Evolutionary conservation across 306 rosid genomes (phyloP).

Genomic region (Neltuma alba): DNA sequence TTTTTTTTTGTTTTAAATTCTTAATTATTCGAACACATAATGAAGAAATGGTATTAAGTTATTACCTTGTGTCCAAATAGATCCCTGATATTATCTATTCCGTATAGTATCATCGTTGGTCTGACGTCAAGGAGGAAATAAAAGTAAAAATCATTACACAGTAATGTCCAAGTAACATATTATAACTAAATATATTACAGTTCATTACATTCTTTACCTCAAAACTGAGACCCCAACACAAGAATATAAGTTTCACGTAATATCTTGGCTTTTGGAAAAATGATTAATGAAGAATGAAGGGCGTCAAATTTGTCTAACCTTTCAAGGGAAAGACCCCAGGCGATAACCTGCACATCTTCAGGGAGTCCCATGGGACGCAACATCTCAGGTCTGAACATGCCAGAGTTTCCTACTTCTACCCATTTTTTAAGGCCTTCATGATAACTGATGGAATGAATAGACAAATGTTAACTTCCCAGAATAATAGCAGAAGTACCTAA

Average conservation of each 20-base stretch:
- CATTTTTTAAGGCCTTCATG: conserved; percentile 91
- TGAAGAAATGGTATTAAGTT: not conserved
- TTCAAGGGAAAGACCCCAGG: conserved; percentile 98
- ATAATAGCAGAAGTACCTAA: conserved; percentile 13
- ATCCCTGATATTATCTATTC: conserved; percentile 90
- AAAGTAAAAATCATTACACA: conserved; percentile 6
- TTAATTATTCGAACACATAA: not conserved
- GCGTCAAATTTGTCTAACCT: conserved; percentile 51
- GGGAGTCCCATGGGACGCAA: conserved; percentile 98
- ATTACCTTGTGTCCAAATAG: conserved; percentile 89
- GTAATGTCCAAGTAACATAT: conserved; percentile 1
- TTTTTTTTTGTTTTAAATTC: not conserved
- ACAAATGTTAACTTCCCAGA: conserved; percentile 8
- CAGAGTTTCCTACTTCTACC: conserved; percentile 96
- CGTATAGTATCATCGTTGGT: conserved; percentile 94
- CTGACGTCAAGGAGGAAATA: conserved; percentile 45
- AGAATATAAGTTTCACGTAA: not conserved
- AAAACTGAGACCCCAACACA: not conserved
- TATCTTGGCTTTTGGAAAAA: not conserved
- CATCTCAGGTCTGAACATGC: conserved; percentile 99
- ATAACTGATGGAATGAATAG: conserved; percentile 54
- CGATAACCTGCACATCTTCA: conserved; percentile 90
- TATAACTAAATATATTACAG: conserved; percentile 1
- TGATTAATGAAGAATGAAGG: not conserved
- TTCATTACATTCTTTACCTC: not conserved